Base-by-base conservation (phyloP, 306 rosid genomes). In the Malus domestica region DNA sequence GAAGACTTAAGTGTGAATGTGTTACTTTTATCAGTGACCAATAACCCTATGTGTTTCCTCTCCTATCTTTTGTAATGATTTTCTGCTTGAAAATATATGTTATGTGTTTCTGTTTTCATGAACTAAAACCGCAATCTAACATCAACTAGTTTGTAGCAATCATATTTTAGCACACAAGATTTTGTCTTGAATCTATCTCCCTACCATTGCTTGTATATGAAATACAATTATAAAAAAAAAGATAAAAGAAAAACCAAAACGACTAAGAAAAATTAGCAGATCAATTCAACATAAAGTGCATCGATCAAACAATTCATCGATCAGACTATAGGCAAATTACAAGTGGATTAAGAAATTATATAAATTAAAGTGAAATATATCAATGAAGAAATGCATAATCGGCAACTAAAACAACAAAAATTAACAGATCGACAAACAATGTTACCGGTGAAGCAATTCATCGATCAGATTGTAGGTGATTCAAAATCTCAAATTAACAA, bases 1-100 rank as follows among this genome's bases (percentile, higher is more conserved):
- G 74, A 71, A 67, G 54, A 67, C 46, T 32, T 51, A 67, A 58
- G 72, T 46, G 54, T 38, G 19, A 55, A 79, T 72, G 75, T 52
- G 23, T 51, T 30, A n/a, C 42, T 23, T 46, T 35, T 52, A 9
- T 64, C 51, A 20, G 57, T 32, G 60, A 52, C 38, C 0, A 9
- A 8, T 42, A 42, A 42, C 67, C 20, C 70, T 49, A 40, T 61
- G 76, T 32, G 35, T 51, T 18, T 15, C 51, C 51, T 27, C 55
- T 38, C 25, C 76, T 73, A 10, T 30, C 69, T 73, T 54, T n/a
- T 75, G 35, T 72, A 40, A 57, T 67, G 42, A 66, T 38, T n/a
- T 64, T 66, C 82, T 33, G 40, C 51, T 19, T 23, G 8, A 73
- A 19, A 8, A 14, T 42, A 59, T 30, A 74, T 33, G 35, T 60